Conservation (phyloP, 2,329 filamentous ascomycete species). For the Ascosphaera aggregata region DNA sequence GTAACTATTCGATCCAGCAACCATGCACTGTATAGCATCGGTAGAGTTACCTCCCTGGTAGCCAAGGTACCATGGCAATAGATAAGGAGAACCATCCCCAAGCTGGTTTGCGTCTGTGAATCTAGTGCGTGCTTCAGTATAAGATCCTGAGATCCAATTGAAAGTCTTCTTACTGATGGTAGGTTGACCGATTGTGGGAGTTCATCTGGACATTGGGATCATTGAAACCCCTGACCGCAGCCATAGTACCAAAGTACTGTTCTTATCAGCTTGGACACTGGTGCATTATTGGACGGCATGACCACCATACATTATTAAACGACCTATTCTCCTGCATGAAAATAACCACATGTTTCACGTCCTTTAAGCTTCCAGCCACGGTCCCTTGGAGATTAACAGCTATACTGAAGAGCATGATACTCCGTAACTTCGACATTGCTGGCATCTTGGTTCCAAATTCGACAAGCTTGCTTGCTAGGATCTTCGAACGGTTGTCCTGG, state of each 20-base stretch:
- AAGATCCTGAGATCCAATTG: background rate
- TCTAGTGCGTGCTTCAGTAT: background rate
- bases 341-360: slow-evolving; percentile 33
- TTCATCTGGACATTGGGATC: slow-evolving; percentile 32
- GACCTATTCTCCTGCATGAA: slow-evolving; percentile 30
- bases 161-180: slow-evolving; percentile 21
- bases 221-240: slow-evolving; percentile 30
- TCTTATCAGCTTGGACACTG: slow-evolving; percentile 3
- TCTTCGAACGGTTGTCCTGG: too few species aligned
- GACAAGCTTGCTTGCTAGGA: too few species aligned
- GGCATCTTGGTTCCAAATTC: too few species aligned
- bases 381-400: slow-evolving; percentile 2
- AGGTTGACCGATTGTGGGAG: slow-evolving; percentile 20
- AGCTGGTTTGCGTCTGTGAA: background rate
- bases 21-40: slow-evolving; percentile 31
- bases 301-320: background rate
- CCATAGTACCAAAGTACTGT: slow-evolving; percentile 33
- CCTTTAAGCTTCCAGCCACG: slow-evolving; percentile 20
- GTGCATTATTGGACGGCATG: background rate
- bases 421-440: slow-evolving; percentile 1
- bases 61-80: slow-evolving; percentile 32
- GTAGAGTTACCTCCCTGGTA: slow-evolving; percentile 27
- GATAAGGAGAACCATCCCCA: slow-evolving; percentile 2
- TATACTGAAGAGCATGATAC: slow-evolving; percentile 3
- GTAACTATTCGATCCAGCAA: slow-evolving; percentile 29